Evolutionary conservation across 208 protist genomes (phyloP).

Genomic region (Acanthamoeba culbertsoni): DNA sequence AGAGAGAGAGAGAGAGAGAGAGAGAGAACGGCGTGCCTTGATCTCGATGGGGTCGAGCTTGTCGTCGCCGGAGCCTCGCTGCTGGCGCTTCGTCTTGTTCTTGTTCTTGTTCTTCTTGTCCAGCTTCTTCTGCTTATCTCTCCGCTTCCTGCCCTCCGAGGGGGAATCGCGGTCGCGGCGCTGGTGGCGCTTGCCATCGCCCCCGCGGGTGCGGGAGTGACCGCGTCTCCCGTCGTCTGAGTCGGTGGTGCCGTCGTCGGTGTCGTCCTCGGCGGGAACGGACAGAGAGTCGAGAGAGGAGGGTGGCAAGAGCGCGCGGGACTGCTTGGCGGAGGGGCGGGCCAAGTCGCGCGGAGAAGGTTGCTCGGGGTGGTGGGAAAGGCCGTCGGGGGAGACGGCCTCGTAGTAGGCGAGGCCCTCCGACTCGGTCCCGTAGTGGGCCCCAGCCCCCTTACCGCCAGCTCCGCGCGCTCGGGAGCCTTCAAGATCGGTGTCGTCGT

Average conservation of each 20-base stretch:
- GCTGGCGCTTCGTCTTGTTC: not conserved
- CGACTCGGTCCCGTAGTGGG: not conserved
- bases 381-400: not conserved
- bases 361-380: not conserved
- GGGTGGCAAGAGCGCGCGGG: not conserved
- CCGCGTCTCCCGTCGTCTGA: too few species aligned
- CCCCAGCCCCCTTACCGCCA: not conserved
- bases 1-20: not conserved
- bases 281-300: not conserved
- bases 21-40: not conserved
- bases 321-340: not conserved
- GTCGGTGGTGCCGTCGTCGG: not conserved
- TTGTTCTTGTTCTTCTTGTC: not conserved
- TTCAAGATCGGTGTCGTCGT: conserved; percentile 12
- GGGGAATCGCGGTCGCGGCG: not conserved
- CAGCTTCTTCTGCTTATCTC: too few species aligned
- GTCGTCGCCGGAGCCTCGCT: not conserved
- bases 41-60: not conserved
- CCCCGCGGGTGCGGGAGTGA: not conserved
- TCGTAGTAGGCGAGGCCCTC: conserved; percentile 35
- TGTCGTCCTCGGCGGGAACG: not conserved
- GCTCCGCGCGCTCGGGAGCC: not conserved
- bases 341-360: not conserved
- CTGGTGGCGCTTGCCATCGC: not conserved
- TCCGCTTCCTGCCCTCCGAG: too few species aligned